Evolutionary conservation across 805 yeast species (phyloP).

Genomic region (Yarrowia divulgata): DNA sequence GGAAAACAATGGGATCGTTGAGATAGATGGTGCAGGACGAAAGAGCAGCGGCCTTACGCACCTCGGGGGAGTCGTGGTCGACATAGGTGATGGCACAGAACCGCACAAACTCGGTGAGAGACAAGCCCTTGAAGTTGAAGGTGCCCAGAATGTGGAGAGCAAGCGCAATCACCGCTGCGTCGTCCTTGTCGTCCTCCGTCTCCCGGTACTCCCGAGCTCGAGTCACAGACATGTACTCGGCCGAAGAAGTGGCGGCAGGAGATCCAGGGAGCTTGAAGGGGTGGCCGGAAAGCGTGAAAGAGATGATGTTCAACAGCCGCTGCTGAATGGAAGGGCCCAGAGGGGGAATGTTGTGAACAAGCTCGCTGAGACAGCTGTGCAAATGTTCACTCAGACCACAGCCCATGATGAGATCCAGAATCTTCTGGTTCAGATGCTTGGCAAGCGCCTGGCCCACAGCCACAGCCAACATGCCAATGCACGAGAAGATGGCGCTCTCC

Average conservation of each 20-base stretch:
- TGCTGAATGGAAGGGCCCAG: constrained; percentile 75
- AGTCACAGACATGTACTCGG: constrained; percentile 63
- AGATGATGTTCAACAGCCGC: constrained; percentile 71
- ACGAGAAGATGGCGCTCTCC: constrained; percentile 86
- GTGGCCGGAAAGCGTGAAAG: constrained; percentile 80
- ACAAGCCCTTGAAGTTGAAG: constrained; percentile 76
- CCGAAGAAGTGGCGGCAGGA: constrained; percentile 60
- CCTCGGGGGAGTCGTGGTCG: constrained; percentile 78
- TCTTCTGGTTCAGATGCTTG: constrained; percentile 82
- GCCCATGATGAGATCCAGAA: constrained; percentile 76
- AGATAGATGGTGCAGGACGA: constrained; percentile 80
- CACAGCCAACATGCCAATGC: constrained; percentile 82
- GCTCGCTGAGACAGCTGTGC: constrained; percentile 72
- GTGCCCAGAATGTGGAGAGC: constrained; percentile 78
- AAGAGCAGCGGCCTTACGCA: constrained; percentile 82
- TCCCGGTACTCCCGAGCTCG: constrained; percentile 78
- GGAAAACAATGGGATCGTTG: constrained; percentile 82
- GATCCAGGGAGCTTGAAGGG: constrained; percentile 85
- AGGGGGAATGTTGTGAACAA: constrained; percentile 79
- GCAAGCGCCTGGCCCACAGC: constrained; percentile 95
- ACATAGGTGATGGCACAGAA: constrained; percentile 83
- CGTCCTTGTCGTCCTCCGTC: constrained; percentile 65
- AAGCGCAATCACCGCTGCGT: constrained; percentile 66
- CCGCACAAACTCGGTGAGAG: constrained; percentile 86
- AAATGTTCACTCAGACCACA: constrained; percentile 86